Conservation (phyloP, 345 rosid genomes). For the Sapria himalayana region DNA sequence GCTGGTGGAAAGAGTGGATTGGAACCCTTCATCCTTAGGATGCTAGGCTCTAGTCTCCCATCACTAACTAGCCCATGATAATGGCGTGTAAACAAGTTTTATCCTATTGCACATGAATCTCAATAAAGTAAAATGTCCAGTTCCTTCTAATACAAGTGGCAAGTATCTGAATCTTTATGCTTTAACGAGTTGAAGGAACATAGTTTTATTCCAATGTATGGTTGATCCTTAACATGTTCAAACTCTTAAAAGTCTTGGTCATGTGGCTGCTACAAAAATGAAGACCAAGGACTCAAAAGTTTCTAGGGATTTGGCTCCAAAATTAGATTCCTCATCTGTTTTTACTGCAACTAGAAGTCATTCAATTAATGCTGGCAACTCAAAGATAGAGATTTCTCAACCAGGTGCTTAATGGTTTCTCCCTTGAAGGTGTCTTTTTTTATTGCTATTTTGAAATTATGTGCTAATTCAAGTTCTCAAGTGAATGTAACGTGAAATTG, state of each 20-base stretch:
- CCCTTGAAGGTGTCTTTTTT: neutral
- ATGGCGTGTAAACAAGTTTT: too few relatives aligned
- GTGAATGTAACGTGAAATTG: too few relatives aligned
- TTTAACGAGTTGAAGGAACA: too few relatives aligned
- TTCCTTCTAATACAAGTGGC: too few relatives aligned
- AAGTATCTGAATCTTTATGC: too few relatives aligned
- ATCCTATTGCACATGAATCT: too few relatives aligned
- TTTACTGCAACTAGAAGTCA: conserved; percentile 17
- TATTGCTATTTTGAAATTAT: neutral
- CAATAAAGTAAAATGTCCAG: too few relatives aligned
- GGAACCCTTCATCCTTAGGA: too few relatives aligned
- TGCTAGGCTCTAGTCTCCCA: too few relatives aligned
- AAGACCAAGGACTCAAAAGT: conserved; percentile 23
- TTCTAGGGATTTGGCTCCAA: conserved; percentile 22
- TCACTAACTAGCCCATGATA: too few relatives aligned
- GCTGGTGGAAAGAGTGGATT: too few relatives aligned
- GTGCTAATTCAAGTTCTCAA: neutral
- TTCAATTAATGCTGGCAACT: conserved; percentile 12
- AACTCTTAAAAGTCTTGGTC: conserved; percentile 48
- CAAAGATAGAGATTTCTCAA: conserved; percentile 17
- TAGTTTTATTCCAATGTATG: conserved; percentile 2
- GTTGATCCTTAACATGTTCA: conserved; percentile 37
- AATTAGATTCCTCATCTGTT: conserved; percentile 14
- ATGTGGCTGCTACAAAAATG: conserved; percentile 14
- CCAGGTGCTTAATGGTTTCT: conserved; percentile 19